Percentiles rank a stretch among this genome's conserved stretches.
phyloP scores from a whole-genome alignment of 2,329 filamentous ascomycete species.

The Stagonosporopsis rhizophila region DNA sequence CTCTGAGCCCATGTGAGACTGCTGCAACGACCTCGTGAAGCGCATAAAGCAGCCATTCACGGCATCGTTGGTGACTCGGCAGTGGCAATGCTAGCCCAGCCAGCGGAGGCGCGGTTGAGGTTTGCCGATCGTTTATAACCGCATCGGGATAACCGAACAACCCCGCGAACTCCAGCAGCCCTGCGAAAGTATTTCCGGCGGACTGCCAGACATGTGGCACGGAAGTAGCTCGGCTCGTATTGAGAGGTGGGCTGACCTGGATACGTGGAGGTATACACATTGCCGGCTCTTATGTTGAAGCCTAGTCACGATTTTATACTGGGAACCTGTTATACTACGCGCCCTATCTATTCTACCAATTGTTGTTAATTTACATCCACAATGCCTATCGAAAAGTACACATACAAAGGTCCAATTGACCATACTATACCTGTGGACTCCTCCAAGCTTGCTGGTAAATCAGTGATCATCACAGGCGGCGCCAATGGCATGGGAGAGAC shows the following conservation, averaged over 20 bases:
- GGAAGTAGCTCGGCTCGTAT: background rate
- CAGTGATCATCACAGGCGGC: slow-evolving; percentile 59
- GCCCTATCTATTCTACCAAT: background rate
- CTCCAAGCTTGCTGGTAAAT: slow-evolving; percentile 53
- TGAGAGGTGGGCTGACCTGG: background rate
- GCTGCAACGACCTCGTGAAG: background rate
- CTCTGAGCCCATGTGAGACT: background rate
- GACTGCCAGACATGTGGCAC: background rate
- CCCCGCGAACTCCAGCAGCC: background rate
- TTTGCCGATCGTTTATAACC: background rate
- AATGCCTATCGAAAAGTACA: slow-evolving; percentile 33
- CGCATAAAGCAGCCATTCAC: background rate
- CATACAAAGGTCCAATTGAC: slow-evolving; percentile 47
- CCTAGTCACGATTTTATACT: background rate
- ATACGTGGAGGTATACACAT: background rate
- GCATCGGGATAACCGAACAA: background rate
- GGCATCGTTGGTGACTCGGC: background rate
- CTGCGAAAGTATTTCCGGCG: background rate
- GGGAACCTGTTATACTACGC: background rate
- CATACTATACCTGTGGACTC: slow-evolving; percentile 47
- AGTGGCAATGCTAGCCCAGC: background rate
- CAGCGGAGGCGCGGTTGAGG: background rate
- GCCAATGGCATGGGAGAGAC: slow-evolving; percentile 50
- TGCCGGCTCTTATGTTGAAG: background rate
- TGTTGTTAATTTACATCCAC: background rate